Evolutionary conservation across 208 protist species (phyloP).

Genomic region (Acanthamoeba divionensis): DNA sequence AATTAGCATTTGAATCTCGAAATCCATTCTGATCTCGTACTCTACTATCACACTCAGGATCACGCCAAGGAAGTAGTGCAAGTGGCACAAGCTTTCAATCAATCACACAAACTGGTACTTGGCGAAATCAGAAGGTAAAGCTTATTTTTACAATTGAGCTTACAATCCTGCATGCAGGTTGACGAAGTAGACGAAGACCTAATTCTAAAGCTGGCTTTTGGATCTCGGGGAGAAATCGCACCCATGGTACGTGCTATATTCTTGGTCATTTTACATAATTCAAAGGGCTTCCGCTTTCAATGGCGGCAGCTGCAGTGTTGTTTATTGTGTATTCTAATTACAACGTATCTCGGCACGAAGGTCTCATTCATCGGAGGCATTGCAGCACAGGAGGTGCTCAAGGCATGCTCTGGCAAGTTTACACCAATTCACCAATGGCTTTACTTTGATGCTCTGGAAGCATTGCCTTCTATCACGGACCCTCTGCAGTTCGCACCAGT

Average conservation of each 20-base stretch:
- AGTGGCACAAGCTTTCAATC: slow-evolving; percentile 32
- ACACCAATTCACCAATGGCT: slow-evolving; percentile 92
- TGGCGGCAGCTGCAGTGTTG: background rate
- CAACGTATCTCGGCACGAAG: background rate
- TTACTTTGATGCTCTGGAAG: slow-evolving; percentile 93
- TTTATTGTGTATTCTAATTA: too few species aligned
- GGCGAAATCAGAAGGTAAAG: slow-evolving; percentile 18
- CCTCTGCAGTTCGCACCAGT: slow-evolving; percentile 72
- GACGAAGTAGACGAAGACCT: slow-evolving; percentile 51
- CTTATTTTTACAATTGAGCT: too few species aligned
- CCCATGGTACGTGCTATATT: background rate
- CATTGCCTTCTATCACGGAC: slow-evolving; percentile 85
- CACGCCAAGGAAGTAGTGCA: slow-evolving; percentile 42
- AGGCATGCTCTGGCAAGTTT: slow-evolving; percentile 90
- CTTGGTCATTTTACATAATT: background rate
- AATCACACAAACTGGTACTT: background rate
- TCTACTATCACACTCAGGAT: slow-evolving; percentile 15
- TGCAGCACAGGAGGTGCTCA: slow-evolving; percentile 78
- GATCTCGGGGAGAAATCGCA: slow-evolving; percentile 80
- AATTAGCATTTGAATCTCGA: background rate
- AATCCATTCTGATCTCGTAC: slow-evolving; percentile 53
- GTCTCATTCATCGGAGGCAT: slow-evolving; percentile 75
- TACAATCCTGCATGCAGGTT: slow-evolving; percentile 20
- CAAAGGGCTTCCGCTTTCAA: background rate
- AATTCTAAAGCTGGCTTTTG: slow-evolving; percentile 62